Evolutionary conservation across 2,329 filamentous ascomycete species (phyloP).

Genomic region (Bisporella sp.): DNA sequence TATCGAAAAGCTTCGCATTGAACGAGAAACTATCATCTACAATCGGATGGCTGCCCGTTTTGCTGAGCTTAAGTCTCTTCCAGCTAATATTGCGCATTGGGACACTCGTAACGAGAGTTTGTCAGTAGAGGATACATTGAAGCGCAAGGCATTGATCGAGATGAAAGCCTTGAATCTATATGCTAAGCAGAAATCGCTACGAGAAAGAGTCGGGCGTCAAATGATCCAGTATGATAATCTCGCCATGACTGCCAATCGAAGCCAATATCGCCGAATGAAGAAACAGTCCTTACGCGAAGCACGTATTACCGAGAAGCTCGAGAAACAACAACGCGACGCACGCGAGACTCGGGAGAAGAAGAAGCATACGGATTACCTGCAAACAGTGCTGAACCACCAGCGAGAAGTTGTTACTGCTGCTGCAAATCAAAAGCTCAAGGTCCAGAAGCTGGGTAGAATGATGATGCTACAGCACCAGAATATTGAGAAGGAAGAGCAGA

Average conservation of each 20-base stretch:
- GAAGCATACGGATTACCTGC: constrained; percentile 89
- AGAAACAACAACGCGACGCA: constrained; percentile 97
- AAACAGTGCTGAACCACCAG: constrained; percentile 77
- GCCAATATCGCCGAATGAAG: constrained; percentile 88
- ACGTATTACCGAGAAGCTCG: constrained; percentile 94
- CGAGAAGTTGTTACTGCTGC: constrained; percentile 68
- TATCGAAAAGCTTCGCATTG: constrained; percentile 75
- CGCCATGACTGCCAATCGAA: constrained; percentile 92
- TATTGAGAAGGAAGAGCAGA: constrained; percentile 99
- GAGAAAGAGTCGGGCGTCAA: constrained; percentile 80
- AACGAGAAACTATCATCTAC: constrained; percentile 81
- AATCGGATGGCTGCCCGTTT: constrained; percentile 85
- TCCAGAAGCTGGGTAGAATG: constrained; percentile 79
- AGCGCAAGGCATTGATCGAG: constrained; percentile 87
- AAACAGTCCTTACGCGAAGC: constrained; percentile 94
- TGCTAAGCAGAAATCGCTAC: constrained; percentile 77
- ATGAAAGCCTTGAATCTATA: constrained; percentile 88
- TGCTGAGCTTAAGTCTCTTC: constrained; percentile 73
- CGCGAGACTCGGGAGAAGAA: constrained; percentile 96
- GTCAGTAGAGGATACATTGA: constrained; percentile 72
- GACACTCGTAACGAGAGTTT: constrained; percentile 65
- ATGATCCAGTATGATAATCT: constrained; percentile 96
- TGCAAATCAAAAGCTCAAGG: constrained; percentile 61
- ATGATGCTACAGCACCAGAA: constrained; percentile 89
- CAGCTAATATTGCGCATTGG: constrained; percentile 82